phyloP scores from a whole-genome alignment of 1,284 basidiomycete genomes.

The Fomitopsis betulina region DNA sequence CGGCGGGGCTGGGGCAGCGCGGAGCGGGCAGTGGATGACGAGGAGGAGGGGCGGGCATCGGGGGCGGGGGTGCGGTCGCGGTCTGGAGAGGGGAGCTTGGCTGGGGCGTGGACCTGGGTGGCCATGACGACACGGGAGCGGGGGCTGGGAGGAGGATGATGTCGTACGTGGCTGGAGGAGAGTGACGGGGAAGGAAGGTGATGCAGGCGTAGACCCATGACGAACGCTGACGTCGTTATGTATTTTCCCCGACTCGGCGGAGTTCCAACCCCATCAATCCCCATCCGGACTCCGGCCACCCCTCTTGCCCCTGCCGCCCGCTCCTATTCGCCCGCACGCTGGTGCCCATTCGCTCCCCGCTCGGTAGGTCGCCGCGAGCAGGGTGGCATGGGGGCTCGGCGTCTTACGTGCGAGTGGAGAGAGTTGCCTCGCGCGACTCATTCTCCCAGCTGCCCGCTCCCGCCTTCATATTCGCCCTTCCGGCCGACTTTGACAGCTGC shows the following conservation, averaged over 20 bases:
- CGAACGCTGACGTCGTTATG: slow-evolving; percentile 32
- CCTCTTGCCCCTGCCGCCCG: not conserved
- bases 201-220: slow-evolving; percentile 21
- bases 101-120: slow-evolving; percentile 7
- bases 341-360: not conserved
- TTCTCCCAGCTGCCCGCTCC: slow-evolving; percentile 1
- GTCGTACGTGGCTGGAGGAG: slow-evolving; percentile 16
- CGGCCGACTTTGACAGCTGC: not conserved
- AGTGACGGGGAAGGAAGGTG: slow-evolving; percentile 22
- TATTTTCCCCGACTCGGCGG: slow-evolving; percentile 27
- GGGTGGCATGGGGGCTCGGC: slow-evolving; percentile 6
- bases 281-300: slow-evolving; percentile 4
- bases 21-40: slow-evolving; percentile 6
- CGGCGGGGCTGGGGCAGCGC: slow-evolving; percentile 32
- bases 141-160: slow-evolving; percentile 4
- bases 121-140: slow-evolving; percentile 7
- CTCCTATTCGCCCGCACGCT: not conserved
- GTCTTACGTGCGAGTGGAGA: slow-evolving; percentile 10
- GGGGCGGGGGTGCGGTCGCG: slow-evolving; percentile 1
- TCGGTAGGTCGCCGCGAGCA: not conserved
- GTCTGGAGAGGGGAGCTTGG: slow-evolving; percentile 6
- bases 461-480: not conserved
- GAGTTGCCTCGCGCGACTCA: slow-evolving; percentile 9
- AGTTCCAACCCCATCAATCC: slow-evolving; percentile 25
- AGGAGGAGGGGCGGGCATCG: slow-evolving; percentile 6